phyloP scores from a whole-genome alignment of 2,329 filamentous ascomycete species.

The Cryphonectria carpinicola region DNA sequence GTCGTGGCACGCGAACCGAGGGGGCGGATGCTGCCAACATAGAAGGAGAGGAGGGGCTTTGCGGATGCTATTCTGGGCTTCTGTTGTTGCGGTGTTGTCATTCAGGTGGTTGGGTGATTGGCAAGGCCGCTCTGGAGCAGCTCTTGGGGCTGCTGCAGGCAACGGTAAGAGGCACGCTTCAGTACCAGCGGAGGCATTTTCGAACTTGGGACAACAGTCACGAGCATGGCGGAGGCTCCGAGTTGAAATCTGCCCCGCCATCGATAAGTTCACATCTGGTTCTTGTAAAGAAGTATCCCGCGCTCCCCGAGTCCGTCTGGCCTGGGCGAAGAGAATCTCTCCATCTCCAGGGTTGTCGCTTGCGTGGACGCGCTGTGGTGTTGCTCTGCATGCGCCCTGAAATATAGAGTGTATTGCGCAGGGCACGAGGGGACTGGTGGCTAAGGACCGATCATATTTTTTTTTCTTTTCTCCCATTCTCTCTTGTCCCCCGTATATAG shows the following conservation, averaged over 20 bases:
- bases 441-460: not conserved
- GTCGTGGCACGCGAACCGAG: not conserved
- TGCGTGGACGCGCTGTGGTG: not conserved
- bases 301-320: conserved; percentile 1
- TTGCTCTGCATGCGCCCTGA: not conserved
- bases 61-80: too few relatives aligned
- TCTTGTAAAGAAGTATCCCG: not conserved
- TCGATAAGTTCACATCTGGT: not conserved
- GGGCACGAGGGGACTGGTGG: not conserved
- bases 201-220: not conserved
- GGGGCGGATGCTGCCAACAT: not conserved
- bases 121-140: not conserved
- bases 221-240: not conserved
- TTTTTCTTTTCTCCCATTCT: not conserved
- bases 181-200: not conserved
- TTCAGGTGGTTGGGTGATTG: not conserved
- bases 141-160: not conserved
- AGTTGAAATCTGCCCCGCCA: not conserved
- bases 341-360: not conserved
- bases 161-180: not conserved
- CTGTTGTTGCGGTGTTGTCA: too few relatives aligned
- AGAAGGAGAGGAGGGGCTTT: not conserved
- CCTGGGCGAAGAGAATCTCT: not conserved
- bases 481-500: not conserved
- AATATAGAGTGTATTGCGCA: not conserved